Evolutionary conservation across 140 eudicot genomes (phyloP).

Genomic region (Cichorium intybus): DNA sequence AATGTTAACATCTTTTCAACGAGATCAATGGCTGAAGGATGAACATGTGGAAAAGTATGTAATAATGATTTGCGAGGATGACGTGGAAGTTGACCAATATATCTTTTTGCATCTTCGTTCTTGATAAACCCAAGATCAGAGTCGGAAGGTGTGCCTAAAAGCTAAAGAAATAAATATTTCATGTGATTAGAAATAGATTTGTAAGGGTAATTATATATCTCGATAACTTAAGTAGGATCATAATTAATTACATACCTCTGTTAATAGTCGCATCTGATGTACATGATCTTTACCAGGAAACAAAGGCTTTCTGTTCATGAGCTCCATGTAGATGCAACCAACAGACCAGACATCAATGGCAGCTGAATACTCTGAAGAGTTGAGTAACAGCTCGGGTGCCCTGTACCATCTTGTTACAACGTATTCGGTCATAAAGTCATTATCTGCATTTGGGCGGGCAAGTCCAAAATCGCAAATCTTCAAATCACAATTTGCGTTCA

Average conservation of each 20-base stretch:
- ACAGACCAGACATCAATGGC: slow-evolving; percentile 92
- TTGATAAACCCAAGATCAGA: slow-evolving; percentile 63
- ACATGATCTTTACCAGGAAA: slow-evolving; percentile 89
- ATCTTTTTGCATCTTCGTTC: slow-evolving; percentile 76
- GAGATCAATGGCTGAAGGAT: slow-evolving; percentile 87
- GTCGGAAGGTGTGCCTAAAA: slow-evolving; percentile 78
- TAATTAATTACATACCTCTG: slow-evolving; percentile 51
- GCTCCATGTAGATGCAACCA: slow-evolving; percentile 87
- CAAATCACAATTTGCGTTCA: slow-evolving; percentile 78
- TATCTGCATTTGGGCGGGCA: slow-evolving; percentile 71
- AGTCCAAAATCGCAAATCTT: slow-evolving; percentile 90
- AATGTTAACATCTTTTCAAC: slow-evolving; percentile 80
- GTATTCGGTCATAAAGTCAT: slow-evolving; percentile 86
- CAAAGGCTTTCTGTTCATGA: slow-evolving; percentile 74
- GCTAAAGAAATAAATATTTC: slow-evolving; percentile 32
- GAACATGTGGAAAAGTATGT: slow-evolving; percentile 65
- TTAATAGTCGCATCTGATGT: slow-evolving; percentile 82
- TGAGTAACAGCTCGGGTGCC: slow-evolving; percentile 82
- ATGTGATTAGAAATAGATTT: background rate
- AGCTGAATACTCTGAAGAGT: slow-evolving; percentile 77
- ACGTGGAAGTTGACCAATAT: slow-evolving; percentile 64
- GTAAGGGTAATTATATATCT: background rate
- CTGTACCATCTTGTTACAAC: slow-evolving; percentile 96
- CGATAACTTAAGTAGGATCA: background rate
- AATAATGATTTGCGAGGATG: slow-evolving; percentile 59